A percentile compares a stretch with the other conserved stretches of the same genome.
Evolutionary conservation across 2,329 filamentous ascomycete genomes (phyloP).

Genomic region (Ophioceras dolichostomum): DNA sequence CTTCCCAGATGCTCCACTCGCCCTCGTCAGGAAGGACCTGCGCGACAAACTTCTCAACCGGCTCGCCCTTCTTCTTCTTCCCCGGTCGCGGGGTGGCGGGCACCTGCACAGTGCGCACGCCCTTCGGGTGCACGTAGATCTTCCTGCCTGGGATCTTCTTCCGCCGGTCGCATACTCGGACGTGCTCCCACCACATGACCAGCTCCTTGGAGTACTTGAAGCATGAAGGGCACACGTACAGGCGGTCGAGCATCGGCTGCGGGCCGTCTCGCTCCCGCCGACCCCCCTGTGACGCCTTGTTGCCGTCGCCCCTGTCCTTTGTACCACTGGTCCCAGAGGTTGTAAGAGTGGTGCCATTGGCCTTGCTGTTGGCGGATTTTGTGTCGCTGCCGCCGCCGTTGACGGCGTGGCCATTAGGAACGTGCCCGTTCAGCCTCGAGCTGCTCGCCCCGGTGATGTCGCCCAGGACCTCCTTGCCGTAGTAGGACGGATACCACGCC

Average conservation of each 20-base stretch:
- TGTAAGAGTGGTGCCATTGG: conserved; percentile 15
- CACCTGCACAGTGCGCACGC: conserved; percentile 25
- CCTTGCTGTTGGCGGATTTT: conserved; percentile 11
- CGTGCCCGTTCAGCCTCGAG: too few relatives aligned
- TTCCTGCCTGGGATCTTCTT: conserved; percentile 50
- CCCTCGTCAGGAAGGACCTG: conserved; percentile 45
- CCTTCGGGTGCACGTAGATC: conserved; percentile 55
- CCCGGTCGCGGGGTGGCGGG: conserved; percentile 18
- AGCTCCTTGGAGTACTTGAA: conserved; percentile 76
- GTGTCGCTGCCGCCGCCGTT: not conserved
- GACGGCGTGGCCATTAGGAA: not conserved
- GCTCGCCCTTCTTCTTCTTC: conserved; percentile 22
- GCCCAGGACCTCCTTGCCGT: conserved; percentile 58
- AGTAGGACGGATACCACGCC: conserved; percentile 90
- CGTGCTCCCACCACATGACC: conserved; percentile 45
- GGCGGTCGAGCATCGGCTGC: conserved; percentile 42
- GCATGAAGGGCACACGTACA: conserved; percentile 86
- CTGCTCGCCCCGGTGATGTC: conserved; percentile 24
- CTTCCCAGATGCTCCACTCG: conserved; percentile 79
- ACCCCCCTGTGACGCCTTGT: conserved; percentile 12
- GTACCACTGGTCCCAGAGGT: conserved; percentile 7
- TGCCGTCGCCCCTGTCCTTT: conserved; percentile 17
- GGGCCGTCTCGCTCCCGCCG: conserved; percentile 13
- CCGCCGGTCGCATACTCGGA: conserved; percentile 41
- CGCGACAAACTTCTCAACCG: conserved; percentile 22